Conservation (phyloP, 352 stramenopile species). For the Globisporangium paroecandrum region DNA sequence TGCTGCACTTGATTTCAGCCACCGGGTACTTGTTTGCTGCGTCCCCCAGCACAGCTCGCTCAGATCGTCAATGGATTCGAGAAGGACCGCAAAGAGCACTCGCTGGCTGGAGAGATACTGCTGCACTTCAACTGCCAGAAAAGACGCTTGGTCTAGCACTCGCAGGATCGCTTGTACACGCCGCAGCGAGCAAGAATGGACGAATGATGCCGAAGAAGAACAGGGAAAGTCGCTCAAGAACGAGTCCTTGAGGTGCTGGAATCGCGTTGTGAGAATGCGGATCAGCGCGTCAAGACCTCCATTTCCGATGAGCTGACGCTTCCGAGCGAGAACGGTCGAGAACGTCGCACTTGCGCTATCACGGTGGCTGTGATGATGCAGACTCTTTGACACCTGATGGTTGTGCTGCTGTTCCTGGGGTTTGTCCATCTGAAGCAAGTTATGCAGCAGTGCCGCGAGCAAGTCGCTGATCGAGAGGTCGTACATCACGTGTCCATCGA, state of each 20-base stretch:
- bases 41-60: constrained; percentile 35
- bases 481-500: constrained; percentile 23
- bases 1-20: constrained; percentile 13
- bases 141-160: constrained; percentile 71
- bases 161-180: constrained; percentile 36
- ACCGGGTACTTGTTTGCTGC: constrained; percentile 14
- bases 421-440: constrained; percentile 42
- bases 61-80: constrained; percentile 38
- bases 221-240: neutral
- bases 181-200: constrained; percentile 29
- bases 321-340: constrained; percentile 25
- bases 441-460: constrained; percentile 36
- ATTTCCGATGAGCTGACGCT: constrained; percentile 40
- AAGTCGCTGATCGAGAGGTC: constrained; percentile 28
- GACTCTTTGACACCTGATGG: constrained; percentile 7
- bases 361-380: neutral
- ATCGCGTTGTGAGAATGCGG: constrained; percentile 13
- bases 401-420: neutral
- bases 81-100: constrained; percentile 32
- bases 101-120: constrained; percentile 34
- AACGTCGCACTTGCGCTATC: constrained; percentile 25
- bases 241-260: constrained; percentile 9
- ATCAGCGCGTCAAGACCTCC: constrained; percentile 32
- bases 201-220: constrained; percentile 13
- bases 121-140: constrained; percentile 48